Base-by-base conservation (phyloP, 2,329 filamentous ascomycete genomes). In the Coniochaeta sp. region DNA sequence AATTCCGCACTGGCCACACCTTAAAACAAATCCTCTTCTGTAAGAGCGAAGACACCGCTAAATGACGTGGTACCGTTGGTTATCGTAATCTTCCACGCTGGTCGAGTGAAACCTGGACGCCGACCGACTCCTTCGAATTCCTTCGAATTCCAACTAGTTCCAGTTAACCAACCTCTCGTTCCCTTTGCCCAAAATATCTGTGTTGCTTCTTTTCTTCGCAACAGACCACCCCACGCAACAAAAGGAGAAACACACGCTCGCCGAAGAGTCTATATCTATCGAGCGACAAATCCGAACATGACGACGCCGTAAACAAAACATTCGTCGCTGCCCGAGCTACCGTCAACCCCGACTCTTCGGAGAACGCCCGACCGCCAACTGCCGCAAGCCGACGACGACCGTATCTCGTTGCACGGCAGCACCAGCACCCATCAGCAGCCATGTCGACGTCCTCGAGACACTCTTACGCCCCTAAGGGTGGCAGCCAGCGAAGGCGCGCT, bases 381-480 rank as follows among this genome's bases (percentile, higher is more conserved):
- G 45, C 45, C 7, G 14, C 45, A 22, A 31, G 26, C 45, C 24
- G 28, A 28, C 6, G n/a, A n/a, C n/a, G 30, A 30, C 24, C 45
- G 14, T 12, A 18, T 28, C 14, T 20, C 45, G 26, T n/a, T 31
- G 45, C 45, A 28, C 26, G 26, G n/a, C n/a, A n/a, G n/a, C n/a
- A n/a, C n/a, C n/a, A n/a, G n/a, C 20, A 14, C 26, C 20, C 6
- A 30, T 6, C 20, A 20, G 3, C 4, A 31, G 28, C 45, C 45
- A 81, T 80, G 77, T 81, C 77, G 61, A 71, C 73, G 56, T 69
- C 70, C 45, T 79, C 77, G 57, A 74, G 71, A 57, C 69, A 69
- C 56, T 76, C 75, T 40, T 71, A 68, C 52, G 68, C 71, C 56
- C 52, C 56, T 14, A 55, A 56, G 32, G 53, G 52, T 32, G 47